phyloP scores from a whole-genome alignment of 805 yeast species.

The Yamadazyma olivae region DNA sequence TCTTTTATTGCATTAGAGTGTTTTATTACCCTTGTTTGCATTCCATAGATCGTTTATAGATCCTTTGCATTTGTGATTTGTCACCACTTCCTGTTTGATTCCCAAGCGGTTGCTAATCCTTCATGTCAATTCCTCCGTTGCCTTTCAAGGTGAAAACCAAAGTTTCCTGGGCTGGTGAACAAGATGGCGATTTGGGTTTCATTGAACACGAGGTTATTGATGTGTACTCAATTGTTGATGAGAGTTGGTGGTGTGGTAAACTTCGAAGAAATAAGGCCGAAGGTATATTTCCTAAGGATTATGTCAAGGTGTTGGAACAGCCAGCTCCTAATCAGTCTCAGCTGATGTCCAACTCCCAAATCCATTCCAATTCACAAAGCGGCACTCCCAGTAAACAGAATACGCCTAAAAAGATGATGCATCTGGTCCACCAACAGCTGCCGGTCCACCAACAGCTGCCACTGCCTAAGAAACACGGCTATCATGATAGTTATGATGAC shows the following conservation, averaged over 20 bases:
- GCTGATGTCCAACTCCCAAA: not conserved
- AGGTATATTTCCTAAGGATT: slow-evolving; percentile 87
- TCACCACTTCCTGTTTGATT: too few relatives aligned
- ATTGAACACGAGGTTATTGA: slow-evolving; percentile 91
- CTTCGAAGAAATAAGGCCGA: slow-evolving; percentile 74
- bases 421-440: not conserved
- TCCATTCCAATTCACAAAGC: slow-evolving; percentile 4
- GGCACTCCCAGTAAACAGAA: slow-evolving; percentile 14
- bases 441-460: slow-evolving; percentile 4
- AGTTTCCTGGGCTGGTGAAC: slow-evolving; percentile 93
- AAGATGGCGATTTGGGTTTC: slow-evolving; percentile 86
- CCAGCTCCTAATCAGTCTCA: slow-evolving; percentile 6
- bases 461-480: slow-evolving; percentile 11
- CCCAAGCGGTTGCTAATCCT: too few relatives aligned
- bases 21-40: too few relatives aligned
- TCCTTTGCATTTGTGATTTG: too few relatives aligned
- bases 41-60: too few relatives aligned
- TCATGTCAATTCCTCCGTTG: slow-evolving; percentile 32
- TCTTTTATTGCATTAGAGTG: too few relatives aligned
- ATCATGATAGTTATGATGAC: slow-evolving; percentile 12
- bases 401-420: slow-evolving; percentile 11
- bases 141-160: slow-evolving; percentile 80
- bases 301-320: slow-evolving; percentile 57
- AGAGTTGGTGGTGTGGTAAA: slow-evolving; percentile 89
- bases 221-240: slow-evolving; percentile 76